Conservation (phyloP, 176 grass and related monocot genomes). For the Avena sativa region DNA sequence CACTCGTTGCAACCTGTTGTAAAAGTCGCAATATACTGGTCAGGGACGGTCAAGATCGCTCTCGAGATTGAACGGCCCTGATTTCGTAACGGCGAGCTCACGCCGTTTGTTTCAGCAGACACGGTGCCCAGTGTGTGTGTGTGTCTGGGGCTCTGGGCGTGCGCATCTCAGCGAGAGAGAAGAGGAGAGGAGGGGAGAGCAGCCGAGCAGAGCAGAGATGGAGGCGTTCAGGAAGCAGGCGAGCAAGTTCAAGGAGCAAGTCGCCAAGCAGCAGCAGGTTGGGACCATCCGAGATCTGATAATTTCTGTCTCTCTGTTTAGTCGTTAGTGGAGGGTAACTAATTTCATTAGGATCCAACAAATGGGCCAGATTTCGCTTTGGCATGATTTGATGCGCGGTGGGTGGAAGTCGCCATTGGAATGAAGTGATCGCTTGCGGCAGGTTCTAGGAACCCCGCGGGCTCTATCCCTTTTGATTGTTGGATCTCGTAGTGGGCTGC, state of each 20-base stretch:
- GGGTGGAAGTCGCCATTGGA: neutral
- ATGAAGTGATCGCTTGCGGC: neutral
- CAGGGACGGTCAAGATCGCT: no score
- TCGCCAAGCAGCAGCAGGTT: conserved; percentile 97
- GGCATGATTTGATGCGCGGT: neutral
- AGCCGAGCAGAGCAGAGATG: conserved; percentile 40
- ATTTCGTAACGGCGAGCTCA: neutral
- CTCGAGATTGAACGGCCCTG: no score
- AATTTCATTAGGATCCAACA: neutral
- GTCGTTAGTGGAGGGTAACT: neutral
- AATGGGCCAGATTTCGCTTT: conserved; percentile 27
- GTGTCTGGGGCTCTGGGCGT: neutral
- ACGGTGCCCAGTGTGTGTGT: neutral
- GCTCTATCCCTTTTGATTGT: neutral
- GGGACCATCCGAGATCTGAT: conserved; percentile 18
- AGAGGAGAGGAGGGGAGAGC: neutral
- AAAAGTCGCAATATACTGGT: neutral
- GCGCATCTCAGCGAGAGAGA: conserved; percentile 3
- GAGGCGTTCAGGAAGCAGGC: conserved; percentile 96
- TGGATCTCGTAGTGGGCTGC: conserved; percentile 19
- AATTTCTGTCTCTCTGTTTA: neutral
- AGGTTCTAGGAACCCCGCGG: neutral
- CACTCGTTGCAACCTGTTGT: neutral
- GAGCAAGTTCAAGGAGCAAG: conserved; percentile 90
- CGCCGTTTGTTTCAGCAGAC: neutral